A percentile compares a stretch with the other conserved stretches of the same genome.
phyloP scores from a whole-genome alignment of 805 yeast genomes.

The Brettanomyces naardenensis region DNA sequence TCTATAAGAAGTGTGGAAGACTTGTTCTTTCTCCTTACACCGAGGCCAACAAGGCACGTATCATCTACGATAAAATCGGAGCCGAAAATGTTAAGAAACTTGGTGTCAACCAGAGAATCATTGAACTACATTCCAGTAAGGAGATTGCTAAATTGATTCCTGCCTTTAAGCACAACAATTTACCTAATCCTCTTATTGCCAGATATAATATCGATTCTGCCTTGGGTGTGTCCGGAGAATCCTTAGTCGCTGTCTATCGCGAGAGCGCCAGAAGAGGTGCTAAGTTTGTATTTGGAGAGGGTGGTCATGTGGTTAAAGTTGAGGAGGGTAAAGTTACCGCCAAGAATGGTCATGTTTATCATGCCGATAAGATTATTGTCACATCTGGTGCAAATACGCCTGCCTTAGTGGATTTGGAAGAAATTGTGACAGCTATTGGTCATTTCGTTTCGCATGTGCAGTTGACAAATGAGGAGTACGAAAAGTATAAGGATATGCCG shows the following conservation, averaged over 20 bases:
- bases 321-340: conserved; percentile 18
- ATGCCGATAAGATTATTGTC: conserved; percentile 24
- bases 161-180: conserved; percentile 11
- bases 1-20: conserved; percentile 23
- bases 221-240: conserved; percentile 28
- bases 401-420: conserved; percentile 27
- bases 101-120: conserved; percentile 19
- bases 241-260: conserved; percentile 21
- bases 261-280: conserved; percentile 28
- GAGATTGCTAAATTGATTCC: conserved; percentile 14
- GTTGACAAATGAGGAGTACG: conserved; percentile 26
- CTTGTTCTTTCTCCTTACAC: conserved; percentile 23
- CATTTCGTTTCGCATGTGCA: conserved; percentile 35
- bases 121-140: conserved; percentile 11
- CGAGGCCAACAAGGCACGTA: conserved; percentile 23
- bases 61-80: conserved; percentile 23
- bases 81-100: conserved; percentile 11
- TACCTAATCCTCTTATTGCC: conserved; percentile 12
- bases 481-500: conserved; percentile 24
- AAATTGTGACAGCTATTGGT: conserved; percentile 31
- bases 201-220: conserved; percentile 10
- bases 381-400: conserved; percentile 33
- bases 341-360: conserved; percentile 18
- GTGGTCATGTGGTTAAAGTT: conserved; percentile 14
- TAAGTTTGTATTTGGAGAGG: conserved; percentile 21